Percentiles rank a stretch among this genome's conserved stretches.
These are phyloP conservation scores for Gossypium schwendimanii DNA, from an alignment of 441 rosid genomes.

Conservation along the genomic window DNA sequence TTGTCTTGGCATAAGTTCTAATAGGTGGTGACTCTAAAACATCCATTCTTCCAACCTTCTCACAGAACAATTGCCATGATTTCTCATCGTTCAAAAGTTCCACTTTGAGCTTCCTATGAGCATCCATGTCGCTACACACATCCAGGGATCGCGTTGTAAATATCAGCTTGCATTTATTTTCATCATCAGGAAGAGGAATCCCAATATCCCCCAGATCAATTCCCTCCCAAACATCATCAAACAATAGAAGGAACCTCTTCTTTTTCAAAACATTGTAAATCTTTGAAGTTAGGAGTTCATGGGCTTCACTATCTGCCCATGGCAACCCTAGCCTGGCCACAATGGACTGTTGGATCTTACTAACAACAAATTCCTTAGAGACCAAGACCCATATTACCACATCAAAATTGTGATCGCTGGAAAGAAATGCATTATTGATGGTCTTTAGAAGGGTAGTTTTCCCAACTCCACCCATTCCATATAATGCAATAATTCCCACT, in stretches of 20 bases:
- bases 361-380: conserved; percentile 33
- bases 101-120: conserved; percentile 32
- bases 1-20: conserved; percentile 27
- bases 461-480: conserved; percentile 23
- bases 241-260: conserved; percentile 35
- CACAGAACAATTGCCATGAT: conserved; percentile 42
- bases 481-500: conserved; percentile 16
- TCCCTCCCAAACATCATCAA: conserved; percentile 53
- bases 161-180: conserved; percentile 39
- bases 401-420: conserved; percentile 16
- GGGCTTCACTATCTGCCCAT: conserved; percentile 34
- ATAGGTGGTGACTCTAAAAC: conserved; percentile 23
- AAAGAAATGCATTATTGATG: conserved; percentile 7
- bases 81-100: conserved; percentile 30
- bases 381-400: conserved; percentile 39
- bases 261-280: conserved; percentile 29
- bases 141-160: conserved; percentile 40
- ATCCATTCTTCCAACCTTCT: conserved; percentile 22
- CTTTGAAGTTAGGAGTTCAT: conserved; percentile 30
- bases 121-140: conserved; percentile 37
- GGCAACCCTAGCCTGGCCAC: conserved; percentile 29
- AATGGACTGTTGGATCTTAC: conserved; percentile 35
- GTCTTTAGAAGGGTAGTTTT: conserved; percentile 21
- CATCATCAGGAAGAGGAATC: conserved; percentile 36
- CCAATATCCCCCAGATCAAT: conserved; percentile 36